Conservation (phyloP, 2,329 filamentous ascomycete species). For the Colletotrichum brevisporum region DNA sequence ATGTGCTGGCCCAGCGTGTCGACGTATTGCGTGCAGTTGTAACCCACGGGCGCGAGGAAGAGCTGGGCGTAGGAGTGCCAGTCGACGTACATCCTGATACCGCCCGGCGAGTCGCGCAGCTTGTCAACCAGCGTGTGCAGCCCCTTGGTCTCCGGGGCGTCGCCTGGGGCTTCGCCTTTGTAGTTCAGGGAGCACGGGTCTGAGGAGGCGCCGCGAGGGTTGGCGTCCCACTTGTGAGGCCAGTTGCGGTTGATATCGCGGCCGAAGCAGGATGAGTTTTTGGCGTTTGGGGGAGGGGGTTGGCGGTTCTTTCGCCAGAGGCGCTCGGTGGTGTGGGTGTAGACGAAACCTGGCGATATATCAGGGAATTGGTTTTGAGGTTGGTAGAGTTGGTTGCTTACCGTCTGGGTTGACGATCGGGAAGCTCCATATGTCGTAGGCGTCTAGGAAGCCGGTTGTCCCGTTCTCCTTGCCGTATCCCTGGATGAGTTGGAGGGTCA, state of each 20-base stretch:
- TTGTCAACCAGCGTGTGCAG: constrained; percentile 53
- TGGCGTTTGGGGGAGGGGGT: constrained; percentile 45
- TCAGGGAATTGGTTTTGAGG: neutral
- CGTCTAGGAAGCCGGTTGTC: constrained; percentile 62
- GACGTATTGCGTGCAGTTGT: constrained; percentile 56
- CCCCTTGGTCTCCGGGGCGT: constrained; percentile 62
- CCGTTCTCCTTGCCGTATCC: constrained; percentile 55
- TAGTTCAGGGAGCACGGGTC: constrained; percentile 64
- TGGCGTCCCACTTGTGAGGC: constrained; percentile 62
- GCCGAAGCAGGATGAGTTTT: constrained; percentile 57
- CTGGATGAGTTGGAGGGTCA: constrained; percentile 60
- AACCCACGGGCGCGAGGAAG: constrained; percentile 59
- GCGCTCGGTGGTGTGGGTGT: constrained; percentile 59
- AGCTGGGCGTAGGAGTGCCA: constrained; percentile 62
- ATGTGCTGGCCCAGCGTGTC: constrained; percentile 55
- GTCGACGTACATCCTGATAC: constrained; percentile 62
- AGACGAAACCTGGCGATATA: constrained; percentile 52
- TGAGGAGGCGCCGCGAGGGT: constrained; percentile 59
- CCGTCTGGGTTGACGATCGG: constrained; percentile 61
- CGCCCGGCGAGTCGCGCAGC: constrained; percentile 48
- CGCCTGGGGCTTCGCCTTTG: constrained; percentile 54
- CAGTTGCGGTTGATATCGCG: constrained; percentile 69
- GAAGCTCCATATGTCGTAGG: constrained; percentile 70
- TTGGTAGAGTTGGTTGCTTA: constrained; percentile 47
- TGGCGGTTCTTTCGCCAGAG: constrained; percentile 68